These are phyloP conservation scores for Mycena amicta DNA, from an alignment of 768 basidiomycete genomes.

Conservation along the genomic window DNA sequence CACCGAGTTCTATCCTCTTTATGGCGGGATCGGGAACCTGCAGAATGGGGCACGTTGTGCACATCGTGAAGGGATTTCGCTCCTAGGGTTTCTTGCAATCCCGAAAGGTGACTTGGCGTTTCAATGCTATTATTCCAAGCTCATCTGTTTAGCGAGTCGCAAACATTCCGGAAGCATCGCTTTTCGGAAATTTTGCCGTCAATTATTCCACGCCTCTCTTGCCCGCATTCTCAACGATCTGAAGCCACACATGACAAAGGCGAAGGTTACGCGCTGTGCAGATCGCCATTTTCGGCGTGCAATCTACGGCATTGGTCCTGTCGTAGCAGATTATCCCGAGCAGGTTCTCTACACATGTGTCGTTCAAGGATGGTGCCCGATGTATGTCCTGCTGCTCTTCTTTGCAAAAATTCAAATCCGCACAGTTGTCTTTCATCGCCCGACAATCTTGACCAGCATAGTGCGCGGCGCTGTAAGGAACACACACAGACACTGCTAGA, in stretches of 20 bases:
- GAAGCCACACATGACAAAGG: constrained; percentile 27
- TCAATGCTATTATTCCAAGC: neutral
- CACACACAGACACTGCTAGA: constrained; percentile 26
- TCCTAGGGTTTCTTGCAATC: constrained; percentile 34
- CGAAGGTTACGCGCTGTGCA: constrained; percentile 25
- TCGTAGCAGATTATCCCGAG: constrained; percentile 45
- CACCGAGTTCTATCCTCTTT: constrained; percentile 38
- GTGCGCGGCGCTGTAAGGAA: constrained; percentile 16
- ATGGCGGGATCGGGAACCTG: constrained; percentile 35
- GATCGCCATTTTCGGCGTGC: constrained; percentile 33
- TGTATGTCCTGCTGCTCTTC: constrained; percentile 22
- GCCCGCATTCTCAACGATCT: constrained; percentile 26
- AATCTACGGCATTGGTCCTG: constrained; percentile 37
- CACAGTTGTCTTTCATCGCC: constrained; percentile 28
- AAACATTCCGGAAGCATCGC: constrained; percentile 20
- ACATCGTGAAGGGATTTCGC: constrained; percentile 31
- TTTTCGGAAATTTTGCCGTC: constrained; percentile 31
- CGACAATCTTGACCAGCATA: constrained; percentile 29
- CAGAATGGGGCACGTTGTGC: constrained; percentile 34
- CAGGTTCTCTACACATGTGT: constrained; percentile 34
- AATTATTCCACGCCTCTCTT: constrained; percentile 35
- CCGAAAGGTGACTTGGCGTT: constrained; percentile 30
- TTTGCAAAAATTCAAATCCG: constrained; percentile 8
- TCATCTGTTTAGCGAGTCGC: neutral
- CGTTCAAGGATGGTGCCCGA: constrained; percentile 39